Evolutionary conservation across 2,329 filamentous ascomycete species (phyloP).

Genomic region (Paecilomyces formosus): DNA sequence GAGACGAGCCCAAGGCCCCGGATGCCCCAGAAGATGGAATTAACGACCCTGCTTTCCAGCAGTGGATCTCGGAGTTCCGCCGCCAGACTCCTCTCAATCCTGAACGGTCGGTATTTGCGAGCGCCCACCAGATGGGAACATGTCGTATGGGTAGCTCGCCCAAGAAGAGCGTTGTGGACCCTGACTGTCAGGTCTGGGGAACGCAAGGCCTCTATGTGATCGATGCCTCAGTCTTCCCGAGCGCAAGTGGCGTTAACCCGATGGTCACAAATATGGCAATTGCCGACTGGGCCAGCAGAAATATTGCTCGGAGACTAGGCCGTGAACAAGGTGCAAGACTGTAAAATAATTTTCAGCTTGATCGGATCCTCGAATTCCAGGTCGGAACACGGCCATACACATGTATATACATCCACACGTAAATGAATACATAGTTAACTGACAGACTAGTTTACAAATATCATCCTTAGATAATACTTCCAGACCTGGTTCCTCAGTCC

Average conservation of each 20-base stretch:
- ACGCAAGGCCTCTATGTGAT: slow-evolving; percentile 40
- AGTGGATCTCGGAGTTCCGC: slow-evolving; percentile 47
- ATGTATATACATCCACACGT: not conserved
- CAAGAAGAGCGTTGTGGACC: slow-evolving; percentile 37
- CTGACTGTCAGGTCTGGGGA: slow-evolving; percentile 40
- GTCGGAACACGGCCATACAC: not conserved
- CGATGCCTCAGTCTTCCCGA: slow-evolving; percentile 45
- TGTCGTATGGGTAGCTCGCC: slow-evolving; percentile 40
- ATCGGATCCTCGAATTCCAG: not conserved
- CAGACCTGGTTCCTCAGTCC: too few species aligned
- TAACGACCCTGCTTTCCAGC: slow-evolving; percentile 48
- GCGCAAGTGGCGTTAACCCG: slow-evolving; percentile 45
- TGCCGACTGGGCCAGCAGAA: slow-evolving; percentile 38
- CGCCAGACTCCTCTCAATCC: slow-evolving; percentile 39
- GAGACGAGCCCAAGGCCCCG: slow-evolving; percentile 14
- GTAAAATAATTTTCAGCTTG: not conserved
- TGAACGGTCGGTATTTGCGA: slow-evolving; percentile 37
- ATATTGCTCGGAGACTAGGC: slow-evolving; percentile 20
- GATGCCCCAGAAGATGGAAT: slow-evolving; percentile 34
- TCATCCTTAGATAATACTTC: too few species aligned
- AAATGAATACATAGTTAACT: not conserved
- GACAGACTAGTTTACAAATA: too few species aligned
- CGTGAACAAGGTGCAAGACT: slow-evolving; percentile 23
- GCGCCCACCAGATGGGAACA: slow-evolving; percentile 46
- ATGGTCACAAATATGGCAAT: slow-evolving; percentile 48